These are phyloP conservation scores for Monilinia aucupariae DNA, from an alignment of 2,329 filamentous ascomycete genomes.

Conservation along the genomic window DNA sequence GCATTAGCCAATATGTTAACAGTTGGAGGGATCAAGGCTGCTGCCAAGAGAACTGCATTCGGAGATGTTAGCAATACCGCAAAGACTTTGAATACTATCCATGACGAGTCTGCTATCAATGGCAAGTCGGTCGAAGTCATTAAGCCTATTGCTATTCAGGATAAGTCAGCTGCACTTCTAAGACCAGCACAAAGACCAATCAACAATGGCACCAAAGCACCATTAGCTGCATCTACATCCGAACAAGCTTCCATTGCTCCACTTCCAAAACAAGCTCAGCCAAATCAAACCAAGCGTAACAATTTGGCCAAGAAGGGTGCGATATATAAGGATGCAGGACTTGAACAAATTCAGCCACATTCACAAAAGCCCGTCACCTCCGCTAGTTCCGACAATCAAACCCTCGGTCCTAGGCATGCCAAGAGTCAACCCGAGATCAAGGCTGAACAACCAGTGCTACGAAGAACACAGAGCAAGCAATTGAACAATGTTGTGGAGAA, in stretches of 20 bases:
- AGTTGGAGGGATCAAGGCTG: slow-evolving; percentile 53
- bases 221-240: slow-evolving; percentile 10
- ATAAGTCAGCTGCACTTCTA: slow-evolving; percentile 43
- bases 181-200: slow-evolving; percentile 60
- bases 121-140: slow-evolving; percentile 39
- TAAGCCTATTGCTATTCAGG: slow-evolving; percentile 30
- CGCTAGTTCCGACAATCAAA: slow-evolving; percentile 31
- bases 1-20: slow-evolving; percentile 49
- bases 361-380: slow-evolving; percentile 29
- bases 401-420: slow-evolving; percentile 29
- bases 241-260: slow-evolving; percentile 16
- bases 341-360: slow-evolving; percentile 29
- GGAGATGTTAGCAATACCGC: slow-evolving; percentile 73
- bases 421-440: slow-evolving; percentile 33
- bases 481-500: neutral
- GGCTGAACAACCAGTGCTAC: slow-evolving; percentile 25
- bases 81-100: slow-evolving; percentile 38
- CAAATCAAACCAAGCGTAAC: slow-evolving; percentile 39
- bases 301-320: slow-evolving; percentile 46
- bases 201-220: slow-evolving; percentile 24
- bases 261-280: slow-evolving; percentile 32
- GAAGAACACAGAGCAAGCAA: slow-evolving; percentile 28
- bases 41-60: slow-evolving; percentile 72
- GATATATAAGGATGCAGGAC: slow-evolving; percentile 48
- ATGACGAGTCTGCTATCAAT: slow-evolving; percentile 51